Conservation (phyloP, 805 yeast genomes). For the Ascoidea rubescens region DNA sequence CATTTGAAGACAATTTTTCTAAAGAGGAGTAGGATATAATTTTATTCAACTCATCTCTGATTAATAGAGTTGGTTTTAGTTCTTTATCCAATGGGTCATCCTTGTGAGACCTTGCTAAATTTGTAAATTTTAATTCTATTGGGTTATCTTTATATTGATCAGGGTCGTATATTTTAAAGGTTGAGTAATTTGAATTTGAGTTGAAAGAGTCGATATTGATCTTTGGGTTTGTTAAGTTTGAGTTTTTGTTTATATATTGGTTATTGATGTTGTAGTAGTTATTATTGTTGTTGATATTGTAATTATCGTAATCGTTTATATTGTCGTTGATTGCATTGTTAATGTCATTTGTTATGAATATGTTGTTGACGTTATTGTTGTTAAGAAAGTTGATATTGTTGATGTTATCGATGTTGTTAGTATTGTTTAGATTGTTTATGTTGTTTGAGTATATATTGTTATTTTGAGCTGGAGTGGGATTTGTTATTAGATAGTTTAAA, state of each 20-base stretch:
- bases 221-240: slow-evolving; percentile 15
- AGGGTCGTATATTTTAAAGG: slow-evolving; percentile 45
- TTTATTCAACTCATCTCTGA: slow-evolving; percentile 55
- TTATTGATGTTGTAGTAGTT: background rate
- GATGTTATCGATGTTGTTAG: background rate
- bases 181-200: slow-evolving; percentile 14
- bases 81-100: slow-evolving; percentile 69
- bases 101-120: slow-evolving; percentile 72
- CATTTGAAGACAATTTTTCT: slow-evolving; percentile 65
- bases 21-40: slow-evolving; percentile 75
- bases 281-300: background rate
- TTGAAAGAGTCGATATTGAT: slow-evolving; percentile 16
- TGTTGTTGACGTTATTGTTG: background rate
- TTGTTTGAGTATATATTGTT: background rate
- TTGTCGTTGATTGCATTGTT: slow-evolving; percentile 1
- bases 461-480: background rate
- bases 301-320: background rate
- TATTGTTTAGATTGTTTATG: background rate
- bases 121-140: slow-evolving; percentile 75
- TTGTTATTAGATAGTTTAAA: background rate
- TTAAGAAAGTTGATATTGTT: background rate
- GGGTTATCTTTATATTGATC: slow-evolving; percentile 64
- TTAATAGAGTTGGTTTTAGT: slow-evolving; percentile 74
- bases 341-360: slow-evolving; percentile 3
- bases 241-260: slow-evolving; percentile 14